phyloP scores from a whole-genome alignment of 2,329 filamentous ascomycete genomes.

The Rugonectria rugulosa region DNA sequence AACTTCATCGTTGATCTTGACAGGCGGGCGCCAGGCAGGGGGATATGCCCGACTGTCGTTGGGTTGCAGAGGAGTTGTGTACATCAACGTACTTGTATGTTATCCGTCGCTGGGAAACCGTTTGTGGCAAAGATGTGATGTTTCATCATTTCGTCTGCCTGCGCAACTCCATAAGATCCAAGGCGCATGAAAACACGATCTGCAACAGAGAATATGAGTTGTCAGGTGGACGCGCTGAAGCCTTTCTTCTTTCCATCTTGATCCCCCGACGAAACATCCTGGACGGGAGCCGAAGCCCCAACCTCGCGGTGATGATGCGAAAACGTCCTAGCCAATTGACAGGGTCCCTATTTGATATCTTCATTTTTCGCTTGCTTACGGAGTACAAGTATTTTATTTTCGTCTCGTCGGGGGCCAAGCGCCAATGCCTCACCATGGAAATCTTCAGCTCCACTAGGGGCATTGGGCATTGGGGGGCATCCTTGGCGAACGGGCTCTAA shows the following conservation, averaged over 20 bases:
- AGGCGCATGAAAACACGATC: slow-evolving; percentile 22
- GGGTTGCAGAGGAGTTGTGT: no score
- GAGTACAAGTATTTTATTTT: no score
- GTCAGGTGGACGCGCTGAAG: slow-evolving; percentile 25
- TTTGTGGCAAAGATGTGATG: neutral
- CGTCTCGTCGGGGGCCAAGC: slow-evolving; percentile 3
- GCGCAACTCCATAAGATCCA: slow-evolving; percentile 13
- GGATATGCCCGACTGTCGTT: slow-evolving; percentile 12
- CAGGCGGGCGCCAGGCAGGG: slow-evolving; percentile 2
- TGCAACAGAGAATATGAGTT: slow-evolving; percentile 24
- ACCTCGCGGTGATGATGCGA: no score
- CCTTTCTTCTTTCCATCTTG: no score
- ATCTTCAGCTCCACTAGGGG: no score
- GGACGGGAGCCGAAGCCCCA: no score
- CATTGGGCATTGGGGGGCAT: no score
- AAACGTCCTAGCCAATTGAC: neutral
- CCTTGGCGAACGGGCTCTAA: neutral
- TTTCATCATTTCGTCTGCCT: no score
- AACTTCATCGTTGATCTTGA: no score
- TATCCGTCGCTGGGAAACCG: no score
- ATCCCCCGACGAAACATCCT: no score
- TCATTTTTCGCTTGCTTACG: neutral
- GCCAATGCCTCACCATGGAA: slow-evolving; percentile 33
- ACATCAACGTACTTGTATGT: no score
- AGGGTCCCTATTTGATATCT: neutral